These are phyloP conservation scores for Penicillium flavigenum DNA, from an alignment of 495 filamentous ascomycete species.

Conservation along the genomic window DNA sequence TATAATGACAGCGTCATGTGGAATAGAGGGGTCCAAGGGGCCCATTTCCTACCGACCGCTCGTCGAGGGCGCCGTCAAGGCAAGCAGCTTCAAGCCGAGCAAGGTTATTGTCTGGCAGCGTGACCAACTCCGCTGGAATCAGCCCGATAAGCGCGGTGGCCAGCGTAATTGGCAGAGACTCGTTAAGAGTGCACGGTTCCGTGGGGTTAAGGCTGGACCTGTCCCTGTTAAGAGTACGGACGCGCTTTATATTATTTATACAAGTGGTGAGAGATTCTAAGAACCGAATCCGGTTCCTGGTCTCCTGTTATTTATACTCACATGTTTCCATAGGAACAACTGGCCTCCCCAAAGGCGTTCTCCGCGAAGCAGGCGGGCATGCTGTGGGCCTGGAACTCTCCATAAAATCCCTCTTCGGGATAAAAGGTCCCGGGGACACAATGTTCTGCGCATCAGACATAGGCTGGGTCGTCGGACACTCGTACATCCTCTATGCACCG, in stretches of 20 bases:
- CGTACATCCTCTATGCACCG: constrained; percentile 82
- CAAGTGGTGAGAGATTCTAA: constrained; percentile 48
- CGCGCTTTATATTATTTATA: constrained; percentile 88
- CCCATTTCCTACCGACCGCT: constrained; percentile 69
- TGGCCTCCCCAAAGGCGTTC: constrained; percentile 82
- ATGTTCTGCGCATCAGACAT: constrained; percentile 84
- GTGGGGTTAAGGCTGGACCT: constrained; percentile 63
- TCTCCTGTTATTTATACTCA: neutral
- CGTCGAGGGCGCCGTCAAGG: constrained; percentile 62
- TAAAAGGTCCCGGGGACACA: constrained; percentile 77
- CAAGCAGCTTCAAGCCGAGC: constrained; percentile 61
- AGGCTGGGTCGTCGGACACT: constrained; percentile 84
- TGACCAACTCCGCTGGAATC: constrained; percentile 71
- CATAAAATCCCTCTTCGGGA: constrained; percentile 74
- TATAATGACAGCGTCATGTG: constrained; percentile 87
- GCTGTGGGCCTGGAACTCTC: constrained; percentile 81
- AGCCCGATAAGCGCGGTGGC: constrained; percentile 58
- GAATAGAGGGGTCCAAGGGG: constrained; percentile 83
- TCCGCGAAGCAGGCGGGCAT: constrained; percentile 81
- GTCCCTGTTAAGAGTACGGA: constrained; percentile 78
- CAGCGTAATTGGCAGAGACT: constrained; percentile 79
- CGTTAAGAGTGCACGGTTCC: constrained; percentile 62
- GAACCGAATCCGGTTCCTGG: neutral
- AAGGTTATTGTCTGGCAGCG: constrained; percentile 76
- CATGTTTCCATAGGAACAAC: constrained; percentile 61